Evolutionary conservation across 768 basidiomycete genomes (phyloP).

Genomic region (Cyathus striatus): DNA sequence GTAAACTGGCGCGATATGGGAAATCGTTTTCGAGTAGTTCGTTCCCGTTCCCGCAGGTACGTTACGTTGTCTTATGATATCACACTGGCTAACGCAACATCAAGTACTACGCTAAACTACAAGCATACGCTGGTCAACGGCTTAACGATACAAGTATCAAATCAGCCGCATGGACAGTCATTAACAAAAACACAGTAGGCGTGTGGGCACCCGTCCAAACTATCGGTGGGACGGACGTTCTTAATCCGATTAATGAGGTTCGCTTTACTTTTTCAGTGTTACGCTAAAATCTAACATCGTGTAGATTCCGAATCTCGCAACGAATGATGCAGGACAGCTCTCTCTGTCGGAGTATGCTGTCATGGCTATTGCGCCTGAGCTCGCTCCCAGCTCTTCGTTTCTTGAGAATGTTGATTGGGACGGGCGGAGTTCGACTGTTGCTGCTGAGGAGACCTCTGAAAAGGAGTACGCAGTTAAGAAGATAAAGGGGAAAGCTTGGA

Average conservation of each 20-base stretch:
- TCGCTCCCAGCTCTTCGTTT: slow-evolving; percentile 19
- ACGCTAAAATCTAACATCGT: neutral
- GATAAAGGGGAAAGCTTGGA: no score
- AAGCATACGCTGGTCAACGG: slow-evolving; percentile 30
- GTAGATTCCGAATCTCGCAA: slow-evolving; percentile 28
- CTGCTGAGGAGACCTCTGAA: slow-evolving; percentile 3
- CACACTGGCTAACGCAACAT: no score
- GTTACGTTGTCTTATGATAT: no score
- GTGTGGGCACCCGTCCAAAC: slow-evolving; percentile 31
- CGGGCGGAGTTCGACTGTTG: slow-evolving; percentile 11
- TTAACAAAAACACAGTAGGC: slow-evolving; percentile 24
- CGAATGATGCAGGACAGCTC: slow-evolving; percentile 28
- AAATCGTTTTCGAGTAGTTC: slow-evolving; percentile 26
- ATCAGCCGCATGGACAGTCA: slow-evolving; percentile 28
- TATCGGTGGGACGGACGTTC: slow-evolving; percentile 38
- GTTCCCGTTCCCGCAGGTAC: no score
- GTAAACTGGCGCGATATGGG: slow-evolving; percentile 30
- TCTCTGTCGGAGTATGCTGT: slow-evolving; percentile 30
- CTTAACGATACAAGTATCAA: slow-evolving; percentile 24
- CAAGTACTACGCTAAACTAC: slow-evolving; percentile 31
- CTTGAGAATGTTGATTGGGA: slow-evolving; percentile 7
- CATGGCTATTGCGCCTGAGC: slow-evolving; percentile 28
- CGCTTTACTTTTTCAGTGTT: slow-evolving; percentile 2
- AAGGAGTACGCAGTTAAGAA: no score
- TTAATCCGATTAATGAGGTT: slow-evolving; percentile 40